Base-by-base conservation (phyloP, 2,329 filamentous ascomycete genomes). In the Dactylellina drechsleri region DNA sequence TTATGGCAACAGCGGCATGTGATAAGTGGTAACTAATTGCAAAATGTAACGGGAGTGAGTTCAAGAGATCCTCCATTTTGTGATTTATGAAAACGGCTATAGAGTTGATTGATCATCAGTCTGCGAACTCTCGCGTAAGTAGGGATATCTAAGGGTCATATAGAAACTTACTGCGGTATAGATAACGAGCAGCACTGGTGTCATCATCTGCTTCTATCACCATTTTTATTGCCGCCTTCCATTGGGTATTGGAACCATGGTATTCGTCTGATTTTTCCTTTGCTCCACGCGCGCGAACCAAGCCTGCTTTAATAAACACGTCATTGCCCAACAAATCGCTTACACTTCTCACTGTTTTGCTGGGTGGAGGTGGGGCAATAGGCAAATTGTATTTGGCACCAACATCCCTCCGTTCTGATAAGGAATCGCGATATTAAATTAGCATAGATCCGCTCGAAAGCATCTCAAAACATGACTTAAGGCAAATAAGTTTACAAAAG, bases 151-250 rank as follows among this genome's bases (percentile, higher is more conserved):
- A 5, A 8, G 10, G 31, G 6, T 10, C 31, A 36, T 36, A 36
- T 36, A 36, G 20, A 20, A 13, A 67, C 70, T 26, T 59, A 74
- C 70, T 62, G 28, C 64, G 49, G 16, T 74, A 74, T 2, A 66
- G 20, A 36, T 66, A 67, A 5, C 62, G 45, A 45, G 70, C 70
- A n/a, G 62, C 50, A 10, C 41, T 16, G 2, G 62, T 57, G 54
- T 66, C 62, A 28, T 74, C 70, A 16, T 74, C 70, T 15, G 62
- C 70, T 16, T 67, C 57, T 16, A 74, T 59, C 3, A 52, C 62
- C 6, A 62, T 45, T n/a, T 15, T 23, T 10, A 73, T 66, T 1
- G 36, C 61, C 4, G 18, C 28, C 12, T 56, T n/a, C 68, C 68
- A 73, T 6, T 58, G 20, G 41, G 15, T 13, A 3, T 53, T 43